Base-by-base conservation (phyloP, 2,329 filamentous ascomycete species). In the Epicoccum sorghinum region DNA sequence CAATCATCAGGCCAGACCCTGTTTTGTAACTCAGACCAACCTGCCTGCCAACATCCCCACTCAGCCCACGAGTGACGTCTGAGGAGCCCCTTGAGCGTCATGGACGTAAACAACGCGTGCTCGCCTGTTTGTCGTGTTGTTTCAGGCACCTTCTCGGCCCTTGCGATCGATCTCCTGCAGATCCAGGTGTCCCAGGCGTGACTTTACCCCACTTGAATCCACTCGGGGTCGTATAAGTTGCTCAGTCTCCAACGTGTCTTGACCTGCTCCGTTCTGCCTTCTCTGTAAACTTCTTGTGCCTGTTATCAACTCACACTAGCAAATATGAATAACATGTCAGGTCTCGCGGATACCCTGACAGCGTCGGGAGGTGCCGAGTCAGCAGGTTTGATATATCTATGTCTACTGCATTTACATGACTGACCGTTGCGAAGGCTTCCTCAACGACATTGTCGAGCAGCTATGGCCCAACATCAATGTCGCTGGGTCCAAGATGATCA, bases 381-480 rank as follows among this genome's bases (percentile, higher is more conserved):
- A 25, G 75, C 73, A 54, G 69, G 73, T 75, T 52, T 58, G 63
- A 18, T 14, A 53, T 41, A 13, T 25, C 6, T 14, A 25, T 7
- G 3, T 4, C 4, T 13, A 33, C 27, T 33, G 3, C 12, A 30
- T 29, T 6, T 23, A 18, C 27, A 38, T 24, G 13, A 14, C 12
- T 44, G 40, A 40, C 56, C 18, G 14, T 33, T 55, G 23, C 18
- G n/a, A 12, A 69, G 78, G 71, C 47, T 81, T 81, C 59, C 72
- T 82, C 46, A 82, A 82, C 59, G 78, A 81, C 54, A 76, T 82
- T 29, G 70, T 81, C 33, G 72, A 62, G 12, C 77, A 79, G 49
- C 64, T 82, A 62, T 82, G 79, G 79, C 79, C 79, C 32, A 80
- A 81, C 60, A 79, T 81, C 67, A 75, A 72, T 38, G 71, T 78